Evolutionary conservation across 1,139 yeast species (phyloP).

Genomic region (Torulaspora globosa): DNA sequence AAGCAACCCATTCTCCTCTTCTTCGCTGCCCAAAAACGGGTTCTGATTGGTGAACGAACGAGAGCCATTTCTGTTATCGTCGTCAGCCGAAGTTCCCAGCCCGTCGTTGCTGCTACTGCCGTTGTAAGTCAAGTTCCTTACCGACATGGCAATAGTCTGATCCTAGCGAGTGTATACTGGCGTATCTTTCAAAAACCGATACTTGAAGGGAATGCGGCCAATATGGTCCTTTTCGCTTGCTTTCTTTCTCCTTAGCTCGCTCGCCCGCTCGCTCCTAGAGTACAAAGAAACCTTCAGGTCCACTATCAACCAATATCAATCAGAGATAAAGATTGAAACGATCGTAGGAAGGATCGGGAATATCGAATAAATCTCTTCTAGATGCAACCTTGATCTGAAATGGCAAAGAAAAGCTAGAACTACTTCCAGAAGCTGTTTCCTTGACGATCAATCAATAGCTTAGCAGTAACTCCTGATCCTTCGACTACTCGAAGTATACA

Average conservation of each 20-base stretch:
- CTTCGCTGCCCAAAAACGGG: slow-evolving; percentile 31
- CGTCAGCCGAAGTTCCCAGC: slow-evolving; percentile 3
- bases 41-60: slow-evolving; percentile 12
- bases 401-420: no score
- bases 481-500: no score
- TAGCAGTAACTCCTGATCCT: no score
- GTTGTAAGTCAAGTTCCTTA: slow-evolving; percentile 20
- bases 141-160: slow-evolving; percentile 7
- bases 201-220: not conserved
- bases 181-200: not conserved
- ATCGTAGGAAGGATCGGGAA: no score
- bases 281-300: not conserved
- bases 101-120: slow-evolving; percentile 13
- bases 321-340: not conserved
- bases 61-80: slow-evolving; percentile 5
- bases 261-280: slow-evolving; percentile 4
- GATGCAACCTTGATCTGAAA: no score
- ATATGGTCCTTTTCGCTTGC: not conserved
- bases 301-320: not conserved
- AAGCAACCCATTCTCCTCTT: slow-evolving; percentile 19
- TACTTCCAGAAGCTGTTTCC: no score
- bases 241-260: slow-evolving; percentile 3
- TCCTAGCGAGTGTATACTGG: not conserved
- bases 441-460: no score
- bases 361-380: no score